These are phyloP conservation scores for Mangifera indica DNA, from an alignment of 345 rosid species.

Conservation along the genomic window DNA sequence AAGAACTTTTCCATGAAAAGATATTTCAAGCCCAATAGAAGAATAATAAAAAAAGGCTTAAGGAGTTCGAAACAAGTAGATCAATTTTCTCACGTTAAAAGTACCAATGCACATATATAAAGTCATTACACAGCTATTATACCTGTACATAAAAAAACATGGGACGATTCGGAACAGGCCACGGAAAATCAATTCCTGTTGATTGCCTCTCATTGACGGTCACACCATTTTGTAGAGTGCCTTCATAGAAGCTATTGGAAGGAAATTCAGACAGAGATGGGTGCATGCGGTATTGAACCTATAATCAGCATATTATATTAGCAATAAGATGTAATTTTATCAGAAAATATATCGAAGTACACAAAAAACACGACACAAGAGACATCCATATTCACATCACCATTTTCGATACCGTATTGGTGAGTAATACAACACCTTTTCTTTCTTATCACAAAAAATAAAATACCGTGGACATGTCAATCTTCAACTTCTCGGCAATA, in stretches of 20 bases:
- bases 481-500: no score
- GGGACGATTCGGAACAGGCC: conserved; percentile 99
- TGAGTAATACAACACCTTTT: no score
- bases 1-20: background rate
- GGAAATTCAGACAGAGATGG: conserved; percentile 98
- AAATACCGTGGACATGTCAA: no score
- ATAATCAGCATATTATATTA: conserved; percentile 21
- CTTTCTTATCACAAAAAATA: background rate
- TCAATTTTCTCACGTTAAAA: background rate
- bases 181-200: conserved; percentile 96
- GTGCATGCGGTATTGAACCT: conserved; percentile 99
- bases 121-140: conserved; percentile 1
- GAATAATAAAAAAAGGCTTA: background rate
- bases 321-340: conserved; percentile 5
- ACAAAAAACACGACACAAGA: no score
- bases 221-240: conserved; percentile 98
- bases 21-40: no score
- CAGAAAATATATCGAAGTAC: background rate
- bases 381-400: background rate
- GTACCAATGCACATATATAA: background rate
- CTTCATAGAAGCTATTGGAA: conserved; percentile 97
- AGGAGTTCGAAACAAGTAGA: background rate
- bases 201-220: conserved; percentile 93
- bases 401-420: background rate
- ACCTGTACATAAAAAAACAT: conserved; percentile 99